Conservation (phyloP, 345 rosid species). For the Euphorbia tirucalli region DNA sequence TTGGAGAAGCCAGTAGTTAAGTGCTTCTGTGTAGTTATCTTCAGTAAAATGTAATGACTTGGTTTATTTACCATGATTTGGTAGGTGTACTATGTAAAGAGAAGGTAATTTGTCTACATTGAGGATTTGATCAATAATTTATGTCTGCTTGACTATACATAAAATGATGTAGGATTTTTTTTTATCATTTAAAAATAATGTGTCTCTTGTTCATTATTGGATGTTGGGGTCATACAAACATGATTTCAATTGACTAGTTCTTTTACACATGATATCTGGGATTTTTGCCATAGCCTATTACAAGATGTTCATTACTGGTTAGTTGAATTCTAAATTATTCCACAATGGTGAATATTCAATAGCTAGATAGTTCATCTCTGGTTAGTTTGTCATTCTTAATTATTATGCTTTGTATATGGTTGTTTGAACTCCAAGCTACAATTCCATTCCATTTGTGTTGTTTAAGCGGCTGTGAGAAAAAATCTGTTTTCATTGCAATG, state of each 20-base stretch:
- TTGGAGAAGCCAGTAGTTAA: not conserved
- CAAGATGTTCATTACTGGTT: not conserved
- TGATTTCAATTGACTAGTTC: not conserved
- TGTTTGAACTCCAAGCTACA: not conserved
- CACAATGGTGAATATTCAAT: not conserved
- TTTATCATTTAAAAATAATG: not conserved
- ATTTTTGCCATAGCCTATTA: not conserved
- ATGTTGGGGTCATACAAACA: no score
- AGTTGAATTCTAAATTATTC: not conserved
- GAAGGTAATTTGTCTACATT: not conserved
- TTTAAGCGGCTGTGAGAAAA: not conserved
- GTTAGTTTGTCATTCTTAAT: not conserved
- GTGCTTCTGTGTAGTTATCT: not conserved
- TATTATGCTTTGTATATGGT: not conserved
- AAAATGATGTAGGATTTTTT: not conserved
- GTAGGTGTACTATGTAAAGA: not conserved
- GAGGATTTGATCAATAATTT: not conserved
- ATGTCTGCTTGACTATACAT: not conserved
- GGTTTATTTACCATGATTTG: not conserved
- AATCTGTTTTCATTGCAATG: not conserved
- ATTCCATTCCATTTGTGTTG: not conserved
- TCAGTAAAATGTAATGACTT: not conserved
- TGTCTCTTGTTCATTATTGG: no score
- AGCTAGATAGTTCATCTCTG: not conserved
- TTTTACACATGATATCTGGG: not conserved